Evolutionary conservation across 192 early-diverging fungal species (phyloP).

Genomic region (Umbelopsis isabellina): DNA sequence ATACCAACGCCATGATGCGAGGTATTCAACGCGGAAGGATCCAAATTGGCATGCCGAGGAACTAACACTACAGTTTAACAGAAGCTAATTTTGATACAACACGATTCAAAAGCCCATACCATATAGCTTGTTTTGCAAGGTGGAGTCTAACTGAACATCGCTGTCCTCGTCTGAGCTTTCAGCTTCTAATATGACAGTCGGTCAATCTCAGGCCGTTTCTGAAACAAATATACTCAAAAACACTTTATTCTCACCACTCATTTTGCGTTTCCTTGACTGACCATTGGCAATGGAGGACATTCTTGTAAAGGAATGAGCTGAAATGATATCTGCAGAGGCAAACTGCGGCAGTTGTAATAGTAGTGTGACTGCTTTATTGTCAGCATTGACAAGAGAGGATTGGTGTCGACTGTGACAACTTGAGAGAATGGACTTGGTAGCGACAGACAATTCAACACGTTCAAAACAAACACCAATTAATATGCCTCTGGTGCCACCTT

Average conservation of each 20-base stretch:
- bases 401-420: no score
- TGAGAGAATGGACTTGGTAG: background rate
- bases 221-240: background rate
- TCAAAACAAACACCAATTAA: background rate
- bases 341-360: background rate
- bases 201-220: background rate
- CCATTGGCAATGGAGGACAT: constrained; percentile 9
- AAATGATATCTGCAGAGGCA: background rate
- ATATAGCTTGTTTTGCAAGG: constrained; percentile 31
- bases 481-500: constrained; percentile 78
- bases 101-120: constrained; percentile 20
- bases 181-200: background rate
- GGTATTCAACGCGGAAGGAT: constrained; percentile 26
- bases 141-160: constrained; percentile 34
- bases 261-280: constrained; percentile 9
- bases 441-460: background rate
- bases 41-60: constrained; percentile 45
- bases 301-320: background rate
- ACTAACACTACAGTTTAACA: constrained; percentile 25
- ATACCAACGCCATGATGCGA: background rate
- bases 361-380: no score
- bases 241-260: constrained; percentile 13
- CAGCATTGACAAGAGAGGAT: no score
- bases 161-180: constrained; percentile 35
- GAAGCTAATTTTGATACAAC: background rate